These are phyloP conservation scores for Fusarium falciforme DNA, from an alignment of 2,329 filamentous ascomycete species.

Conservation along the genomic window DNA sequence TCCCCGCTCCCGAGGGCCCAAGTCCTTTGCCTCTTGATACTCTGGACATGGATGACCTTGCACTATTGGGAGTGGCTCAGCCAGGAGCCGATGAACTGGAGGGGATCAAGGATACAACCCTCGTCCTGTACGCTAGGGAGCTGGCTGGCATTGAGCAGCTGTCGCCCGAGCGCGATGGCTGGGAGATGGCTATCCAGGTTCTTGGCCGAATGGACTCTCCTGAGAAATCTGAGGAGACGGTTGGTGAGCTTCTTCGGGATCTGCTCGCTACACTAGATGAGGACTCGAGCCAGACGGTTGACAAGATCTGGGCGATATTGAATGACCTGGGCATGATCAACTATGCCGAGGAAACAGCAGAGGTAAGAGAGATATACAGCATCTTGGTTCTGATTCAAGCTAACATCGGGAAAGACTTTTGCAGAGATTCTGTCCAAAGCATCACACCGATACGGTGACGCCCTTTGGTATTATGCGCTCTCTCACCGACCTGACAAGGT, in stretches of 20 bases:
- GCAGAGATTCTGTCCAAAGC: constrained; percentile 80
- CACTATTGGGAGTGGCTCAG: constrained; percentile 78
- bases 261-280: constrained; percentile 72
- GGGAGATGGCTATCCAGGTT: constrained; percentile 89
- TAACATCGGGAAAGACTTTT: constrained; percentile 71
- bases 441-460: constrained; percentile 84
- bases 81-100: constrained; percentile 69
- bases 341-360: constrained; percentile 83
- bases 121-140: constrained; percentile 79
- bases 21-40: constrained; percentile 69
- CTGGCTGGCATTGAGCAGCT: constrained; percentile 68
- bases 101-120: constrained; percentile 81
- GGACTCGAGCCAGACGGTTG: constrained; percentile 76
- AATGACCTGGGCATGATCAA: constrained; percentile 81
- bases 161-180: constrained; percentile 72
- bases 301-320: constrained; percentile 84
- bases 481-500: constrained; percentile 83
- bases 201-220: constrained; percentile 83
- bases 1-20: constrained; percentile 60
- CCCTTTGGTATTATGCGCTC: constrained; percentile 90
- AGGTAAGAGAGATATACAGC: constrained; percentile 65
- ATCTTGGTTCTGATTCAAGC: constrained; percentile 3
- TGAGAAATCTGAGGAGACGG: constrained; percentile 76
- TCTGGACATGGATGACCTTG: constrained; percentile 85
- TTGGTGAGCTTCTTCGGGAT: constrained; percentile 76